phyloP scores from a whole-genome alignment of 208 protist genomes.

The Leishmania arabica region DNA sequence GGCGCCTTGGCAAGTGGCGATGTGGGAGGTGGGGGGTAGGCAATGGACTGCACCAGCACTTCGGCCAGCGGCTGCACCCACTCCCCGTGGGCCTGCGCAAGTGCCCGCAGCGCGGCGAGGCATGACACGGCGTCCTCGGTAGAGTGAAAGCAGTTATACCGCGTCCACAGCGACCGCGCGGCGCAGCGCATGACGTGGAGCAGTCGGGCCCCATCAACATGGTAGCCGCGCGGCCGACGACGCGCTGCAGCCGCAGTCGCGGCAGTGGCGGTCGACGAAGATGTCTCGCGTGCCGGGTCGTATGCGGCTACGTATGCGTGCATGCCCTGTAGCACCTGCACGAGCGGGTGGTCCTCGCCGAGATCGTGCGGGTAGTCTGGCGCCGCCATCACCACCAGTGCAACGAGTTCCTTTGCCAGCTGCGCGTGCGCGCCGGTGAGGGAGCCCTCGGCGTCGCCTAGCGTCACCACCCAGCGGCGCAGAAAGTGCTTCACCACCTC shows the following conservation, averaged over 20 bases:
- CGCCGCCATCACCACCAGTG: constrained; percentile 39
- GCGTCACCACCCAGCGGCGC: constrained; percentile 62
- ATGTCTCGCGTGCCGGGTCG: constrained; percentile 5
- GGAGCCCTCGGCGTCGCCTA: constrained; percentile 35
- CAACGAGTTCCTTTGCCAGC: constrained; percentile 57
- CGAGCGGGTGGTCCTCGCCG: constrained; percentile 46
- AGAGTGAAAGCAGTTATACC: constrained; percentile 45
- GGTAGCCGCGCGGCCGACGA: constrained; percentile 27
- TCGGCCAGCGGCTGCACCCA: constrained; percentile 73
- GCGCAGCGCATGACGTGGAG: constrained; percentile 56
- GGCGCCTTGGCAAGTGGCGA: constrained; percentile 23
- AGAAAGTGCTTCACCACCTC: constrained; percentile 68
- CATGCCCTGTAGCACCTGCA: constrained; percentile 67
- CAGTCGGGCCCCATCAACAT: constrained; percentile 45
- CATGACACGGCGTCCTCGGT: constrained; percentile 47
- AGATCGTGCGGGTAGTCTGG: constrained; percentile 71
- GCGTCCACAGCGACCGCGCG: constrained; percentile 62
- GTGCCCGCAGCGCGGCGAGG: constrained; percentile 54
- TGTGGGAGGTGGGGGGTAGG: constrained; percentile 28
- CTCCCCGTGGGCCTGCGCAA: constrained; percentile 48
- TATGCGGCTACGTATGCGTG: constrained; percentile 16
- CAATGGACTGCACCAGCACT: constrained; percentile 48
- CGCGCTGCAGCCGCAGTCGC: neutral
- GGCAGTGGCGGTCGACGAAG: neutral
- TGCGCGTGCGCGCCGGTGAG: constrained; percentile 35